Percentiles rank a stretch among this genome's conserved stretches.
Conservation (phyloP, 768 basidiomycete species). For the Postia placenta region DNA sequence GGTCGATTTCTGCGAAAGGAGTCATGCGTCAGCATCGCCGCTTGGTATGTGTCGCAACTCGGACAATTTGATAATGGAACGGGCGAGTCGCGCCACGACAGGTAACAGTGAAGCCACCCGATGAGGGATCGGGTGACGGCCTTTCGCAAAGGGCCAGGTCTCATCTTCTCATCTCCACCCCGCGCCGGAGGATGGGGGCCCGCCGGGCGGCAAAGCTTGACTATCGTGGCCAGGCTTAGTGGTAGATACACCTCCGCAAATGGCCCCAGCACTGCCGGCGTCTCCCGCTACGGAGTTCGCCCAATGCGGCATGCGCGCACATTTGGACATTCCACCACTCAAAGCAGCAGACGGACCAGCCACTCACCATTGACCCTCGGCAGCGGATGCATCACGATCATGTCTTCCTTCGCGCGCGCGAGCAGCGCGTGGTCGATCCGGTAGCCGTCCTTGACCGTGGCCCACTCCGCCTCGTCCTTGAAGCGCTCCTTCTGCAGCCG, state of each 20-base stretch:
- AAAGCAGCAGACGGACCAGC: neutral
- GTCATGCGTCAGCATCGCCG: neutral
- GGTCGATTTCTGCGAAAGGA: conserved; percentile 83
- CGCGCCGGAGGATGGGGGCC: no score
- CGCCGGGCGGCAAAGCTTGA: no score
- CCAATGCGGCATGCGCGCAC: no score
- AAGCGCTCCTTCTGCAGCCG: conserved; percentile 96
- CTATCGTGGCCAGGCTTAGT: no score
- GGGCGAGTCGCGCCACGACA: no score
- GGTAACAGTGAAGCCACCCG: no score
- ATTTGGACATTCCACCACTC: neutral
- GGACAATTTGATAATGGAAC: neutral
- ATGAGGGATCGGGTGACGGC: no score
- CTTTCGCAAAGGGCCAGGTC: no score
- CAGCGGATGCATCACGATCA: conserved; percentile 99
- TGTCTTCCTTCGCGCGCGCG: conserved; percentile 88
- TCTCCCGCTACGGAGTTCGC: no score
- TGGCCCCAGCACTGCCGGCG: no score
- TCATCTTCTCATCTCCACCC: no score
- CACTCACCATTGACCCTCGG: conserved; percentile 80
- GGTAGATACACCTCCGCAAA: no score
- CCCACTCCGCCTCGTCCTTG: conserved; percentile 74
- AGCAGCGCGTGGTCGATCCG: conserved; percentile 92
- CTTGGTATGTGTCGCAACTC: neutral
- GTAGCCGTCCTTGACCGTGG: conserved; percentile 87